phyloP scores from a whole-genome alignment of 495 filamentous ascomycete species.

The Cercophora scortea region DNA sequence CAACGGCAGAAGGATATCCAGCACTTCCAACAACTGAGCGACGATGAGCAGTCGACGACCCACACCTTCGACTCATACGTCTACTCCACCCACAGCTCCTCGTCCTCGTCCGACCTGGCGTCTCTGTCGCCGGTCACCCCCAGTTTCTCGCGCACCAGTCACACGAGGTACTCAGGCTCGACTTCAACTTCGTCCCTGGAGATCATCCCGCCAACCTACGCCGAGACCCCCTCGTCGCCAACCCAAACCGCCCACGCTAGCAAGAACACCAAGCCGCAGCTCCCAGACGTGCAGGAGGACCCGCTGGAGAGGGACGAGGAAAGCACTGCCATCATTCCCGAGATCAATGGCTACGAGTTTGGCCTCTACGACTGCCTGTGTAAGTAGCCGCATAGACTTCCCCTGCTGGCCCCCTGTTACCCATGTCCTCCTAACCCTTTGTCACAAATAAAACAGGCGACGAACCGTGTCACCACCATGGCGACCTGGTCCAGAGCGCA shows the following conservation, averaged over 20 bases:
- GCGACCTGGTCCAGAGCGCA: constrained; percentile 29
- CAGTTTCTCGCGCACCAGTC: constrained; percentile 49
- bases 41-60: constrained; percentile 9
- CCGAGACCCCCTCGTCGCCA: constrained; percentile 39
- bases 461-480: constrained; percentile 34
- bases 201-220: constrained; percentile 24
- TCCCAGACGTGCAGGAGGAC: constrained; percentile 50
- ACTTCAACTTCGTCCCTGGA: constrained; percentile 41
- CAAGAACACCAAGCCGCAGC: constrained; percentile 38
- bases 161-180: constrained; percentile 50
- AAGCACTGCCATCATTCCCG: constrained; percentile 40
- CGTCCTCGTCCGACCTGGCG: constrained; percentile 49
- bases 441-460: constrained; percentile 24
- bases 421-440: neutral
- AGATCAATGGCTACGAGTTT: constrained; percentile 20
- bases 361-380: constrained; percentile 46
- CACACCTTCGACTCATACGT: neutral
- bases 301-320: constrained; percentile 47
- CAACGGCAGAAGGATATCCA: constrained; percentile 8
- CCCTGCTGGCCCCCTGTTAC: neutral
- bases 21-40: constrained; percentile 8
- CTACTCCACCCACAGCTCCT: constrained; percentile 37
- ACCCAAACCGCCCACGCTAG: constrained; percentile 25
- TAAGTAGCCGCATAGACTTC: constrained; percentile 23
- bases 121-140: constrained; percentile 56